phyloP scores from a whole-genome alignment of 306 rosid species.

The Macrotyloma uniflorum region DNA sequence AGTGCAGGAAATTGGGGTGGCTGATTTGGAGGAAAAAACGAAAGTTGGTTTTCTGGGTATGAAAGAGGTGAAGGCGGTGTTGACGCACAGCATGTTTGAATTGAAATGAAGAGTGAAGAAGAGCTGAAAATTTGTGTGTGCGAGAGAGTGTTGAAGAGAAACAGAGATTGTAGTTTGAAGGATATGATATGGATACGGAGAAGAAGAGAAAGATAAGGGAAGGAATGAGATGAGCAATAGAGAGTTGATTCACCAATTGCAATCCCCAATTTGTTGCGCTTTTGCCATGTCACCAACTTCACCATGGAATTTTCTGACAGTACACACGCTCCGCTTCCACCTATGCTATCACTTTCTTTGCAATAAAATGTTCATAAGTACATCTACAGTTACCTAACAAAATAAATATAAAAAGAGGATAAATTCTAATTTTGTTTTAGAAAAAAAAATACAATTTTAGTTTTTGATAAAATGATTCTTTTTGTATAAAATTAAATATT shows the following conservation, averaged over 20 bases:
- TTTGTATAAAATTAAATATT: too few species aligned
- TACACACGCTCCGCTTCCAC: neutral
- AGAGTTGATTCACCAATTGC: neutral
- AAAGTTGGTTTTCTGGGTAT: slow-evolving; percentile 41
- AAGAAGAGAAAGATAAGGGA: neutral
- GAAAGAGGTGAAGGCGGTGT: slow-evolving; percentile 43
- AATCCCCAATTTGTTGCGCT: neutral
- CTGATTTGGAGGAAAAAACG: slow-evolving; percentile 42
- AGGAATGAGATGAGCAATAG: neutral
- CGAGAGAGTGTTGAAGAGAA: neutral
- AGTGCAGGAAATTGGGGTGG: slow-evolving; percentile 57
- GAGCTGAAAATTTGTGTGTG: neutral
- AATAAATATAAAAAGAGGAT: too few species aligned
- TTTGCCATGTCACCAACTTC: neutral
- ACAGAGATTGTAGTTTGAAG: neutral
- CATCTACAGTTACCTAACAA: too few species aligned
- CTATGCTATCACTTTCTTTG: neutral
- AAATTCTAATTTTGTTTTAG: too few species aligned
- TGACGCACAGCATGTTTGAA: slow-evolving; percentile 54
- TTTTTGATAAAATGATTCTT: too few species aligned
- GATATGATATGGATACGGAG: neutral
- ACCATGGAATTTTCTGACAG: neutral
- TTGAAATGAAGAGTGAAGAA: neutral
- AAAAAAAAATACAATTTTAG: too few species aligned
- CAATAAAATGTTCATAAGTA: too few species aligned